Conservation (phyloP, 208 protist genomes). For the Acanthamoeba sp. region DNA sequence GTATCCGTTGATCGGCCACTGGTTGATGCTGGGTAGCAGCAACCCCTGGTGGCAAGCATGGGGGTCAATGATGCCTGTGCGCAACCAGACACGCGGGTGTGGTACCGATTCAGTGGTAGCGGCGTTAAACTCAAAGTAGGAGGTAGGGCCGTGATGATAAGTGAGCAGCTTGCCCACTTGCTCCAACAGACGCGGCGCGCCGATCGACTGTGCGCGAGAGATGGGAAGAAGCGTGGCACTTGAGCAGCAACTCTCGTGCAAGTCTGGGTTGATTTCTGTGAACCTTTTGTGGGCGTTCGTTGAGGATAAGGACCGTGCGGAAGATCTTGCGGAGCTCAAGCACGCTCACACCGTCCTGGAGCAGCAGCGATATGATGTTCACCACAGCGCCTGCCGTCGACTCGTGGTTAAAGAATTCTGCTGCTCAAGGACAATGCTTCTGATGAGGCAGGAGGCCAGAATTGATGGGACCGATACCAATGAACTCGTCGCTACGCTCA, state of each 20-base stretch:
- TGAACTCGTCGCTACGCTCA: neutral
- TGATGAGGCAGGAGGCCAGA: no score
- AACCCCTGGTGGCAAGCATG: slow-evolving; percentile 9
- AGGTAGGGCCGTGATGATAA: slow-evolving; percentile 20
- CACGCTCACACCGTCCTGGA: slow-evolving; percentile 59
- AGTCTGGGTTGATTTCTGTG: neutral
- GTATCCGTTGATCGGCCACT: slow-evolving; percentile 60
- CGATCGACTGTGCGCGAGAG: neutral
- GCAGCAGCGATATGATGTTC: slow-evolving; percentile 55
- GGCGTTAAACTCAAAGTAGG: slow-evolving; percentile 70
- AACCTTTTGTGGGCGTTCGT: slow-evolving; percentile 27
- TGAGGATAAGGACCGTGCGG: slow-evolving; percentile 40
- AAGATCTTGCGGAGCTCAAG: slow-evolving; percentile 51
- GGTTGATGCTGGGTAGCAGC: slow-evolving; percentile 18
- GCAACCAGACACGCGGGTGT: neutral
- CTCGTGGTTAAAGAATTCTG: no score
- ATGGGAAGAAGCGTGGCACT: neutral
- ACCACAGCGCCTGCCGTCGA: neutral
- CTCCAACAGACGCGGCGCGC: neutral
- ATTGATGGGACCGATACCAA: neutral
- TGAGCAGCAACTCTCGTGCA: neutral
- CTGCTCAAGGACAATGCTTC: no score
- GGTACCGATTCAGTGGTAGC: slow-evolving; percentile 34
- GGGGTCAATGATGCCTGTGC: no score
- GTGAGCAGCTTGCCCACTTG: slow-evolving; percentile 17